Conservation (phyloP, 2,329 filamentous ascomycete species). For the Emmonsiellopsis sp. region DNA sequence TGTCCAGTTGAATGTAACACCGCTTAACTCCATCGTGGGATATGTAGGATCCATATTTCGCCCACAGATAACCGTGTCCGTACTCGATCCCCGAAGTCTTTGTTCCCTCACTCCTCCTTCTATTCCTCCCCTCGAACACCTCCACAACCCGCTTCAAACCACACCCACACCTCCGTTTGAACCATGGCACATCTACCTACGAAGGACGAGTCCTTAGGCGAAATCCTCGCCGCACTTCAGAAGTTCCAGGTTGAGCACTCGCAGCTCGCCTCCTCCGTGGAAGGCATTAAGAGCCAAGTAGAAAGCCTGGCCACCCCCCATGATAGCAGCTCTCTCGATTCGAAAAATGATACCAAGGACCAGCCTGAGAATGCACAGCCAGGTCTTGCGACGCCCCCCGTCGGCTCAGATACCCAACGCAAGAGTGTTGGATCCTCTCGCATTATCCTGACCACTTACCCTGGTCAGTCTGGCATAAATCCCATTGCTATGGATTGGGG, state of each 20-base stretch:
- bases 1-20: too few relatives aligned
- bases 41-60: too few relatives aligned
- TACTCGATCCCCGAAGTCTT: too few relatives aligned
- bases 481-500: constrained; percentile 88
- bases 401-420: neutral
- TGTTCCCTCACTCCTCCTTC: too few relatives aligned
- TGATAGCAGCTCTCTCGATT: neutral
- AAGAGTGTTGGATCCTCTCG: constrained; percentile 39
- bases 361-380: neutral
- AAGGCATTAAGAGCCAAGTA: neutral
- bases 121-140: too few relatives aligned
- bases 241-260: constrained; percentile 1
- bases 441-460: constrained; percentile 74
- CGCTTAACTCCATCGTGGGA: too few relatives aligned
- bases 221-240: neutral
- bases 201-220: neutral
- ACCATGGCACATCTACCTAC: neutral
- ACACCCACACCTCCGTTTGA: neutral
- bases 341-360: neutral
- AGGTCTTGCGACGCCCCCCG: neutral
- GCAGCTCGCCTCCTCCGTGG: neutral
- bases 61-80: too few relatives aligned
- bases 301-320: neutral
- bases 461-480: constrained; percentile 87
- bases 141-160: too few relatives aligned